A percentile compares a stretch with the other conserved stretches of the same genome.
phyloP scores from a whole-genome alignment of 1,284 basidiomycete genomes.

The Lentinus polychrous region DNA sequence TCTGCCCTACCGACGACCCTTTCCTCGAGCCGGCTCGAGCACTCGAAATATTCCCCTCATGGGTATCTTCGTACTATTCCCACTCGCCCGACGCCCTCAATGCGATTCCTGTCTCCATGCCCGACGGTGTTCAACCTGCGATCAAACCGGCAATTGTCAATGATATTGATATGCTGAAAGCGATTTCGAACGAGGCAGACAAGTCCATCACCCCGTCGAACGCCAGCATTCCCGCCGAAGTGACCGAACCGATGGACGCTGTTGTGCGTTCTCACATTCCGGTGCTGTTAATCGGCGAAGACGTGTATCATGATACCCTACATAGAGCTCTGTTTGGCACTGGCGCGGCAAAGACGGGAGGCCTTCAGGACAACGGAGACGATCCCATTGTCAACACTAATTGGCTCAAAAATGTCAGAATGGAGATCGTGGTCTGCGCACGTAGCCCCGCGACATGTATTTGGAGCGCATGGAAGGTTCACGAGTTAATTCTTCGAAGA shows the following conservation, averaged over 20 bases:
- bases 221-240: background rate
- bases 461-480: background rate
- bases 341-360: background rate
- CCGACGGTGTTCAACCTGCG: background rate
- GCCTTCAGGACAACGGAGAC: background rate
- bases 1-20: no score
- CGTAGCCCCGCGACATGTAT: background rate
- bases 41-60: no score
- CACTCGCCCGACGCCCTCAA: background rate
- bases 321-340: background rate
- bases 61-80: no score
- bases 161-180: background rate
- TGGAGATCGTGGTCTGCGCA: background rate
- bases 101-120: background rate
- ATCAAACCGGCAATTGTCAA: background rate
- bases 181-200: background rate
- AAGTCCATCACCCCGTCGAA: background rate
- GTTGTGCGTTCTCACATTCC: background rate
- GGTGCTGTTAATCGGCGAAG: background rate
- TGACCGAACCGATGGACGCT: background rate
- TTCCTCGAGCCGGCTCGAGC: no score
- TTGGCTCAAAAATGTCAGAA: background rate
- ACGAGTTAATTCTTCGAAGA: background rate
- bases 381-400: background rate
- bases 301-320: background rate